phyloP scores from a whole-genome alignment of 768 basidiomycete species.

The Hericium erinaceus region DNA sequence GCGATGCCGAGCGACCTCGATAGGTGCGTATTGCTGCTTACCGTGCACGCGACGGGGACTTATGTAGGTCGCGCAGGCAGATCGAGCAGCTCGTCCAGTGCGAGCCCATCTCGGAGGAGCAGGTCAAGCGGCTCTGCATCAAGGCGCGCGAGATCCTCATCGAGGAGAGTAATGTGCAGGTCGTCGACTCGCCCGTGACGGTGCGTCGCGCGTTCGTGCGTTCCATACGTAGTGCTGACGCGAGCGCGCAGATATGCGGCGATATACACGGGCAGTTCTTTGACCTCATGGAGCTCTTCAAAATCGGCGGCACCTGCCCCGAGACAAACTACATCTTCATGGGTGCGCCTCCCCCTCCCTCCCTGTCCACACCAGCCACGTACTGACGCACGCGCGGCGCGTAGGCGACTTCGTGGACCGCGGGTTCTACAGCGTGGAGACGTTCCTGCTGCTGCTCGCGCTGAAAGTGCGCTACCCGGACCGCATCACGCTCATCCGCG shows the following conservation, averaged over 20 bases:
- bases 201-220: slow-evolving; percentile 34
- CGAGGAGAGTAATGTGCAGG: slow-evolving; percentile 96
- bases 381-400: slow-evolving; percentile 11
- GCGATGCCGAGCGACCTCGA: slow-evolving; percentile 14
- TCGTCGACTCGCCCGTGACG: slow-evolving; percentile 92
- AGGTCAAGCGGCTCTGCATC: slow-evolving; percentile 90
- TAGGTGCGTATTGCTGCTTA: slow-evolving; percentile 1
- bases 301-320: slow-evolving; percentile 86
- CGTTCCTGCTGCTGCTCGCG: slow-evolving; percentile 87
- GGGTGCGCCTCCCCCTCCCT: slow-evolving; percentile 49
- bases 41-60: not conserved
- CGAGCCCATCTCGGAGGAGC: slow-evolving; percentile 90
- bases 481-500: slow-evolving; percentile 91
- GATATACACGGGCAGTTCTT: slow-evolving; percentile 98
- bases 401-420: slow-evolving; percentile 97
- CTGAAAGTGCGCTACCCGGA: slow-evolving; percentile 97
- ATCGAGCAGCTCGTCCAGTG: slow-evolving; percentile 91
- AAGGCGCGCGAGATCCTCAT: slow-evolving; percentile 96
- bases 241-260: slow-evolving; percentile 61
- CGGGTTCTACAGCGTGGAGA: slow-evolving; percentile 95
- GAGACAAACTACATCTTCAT: slow-evolving; percentile 95
- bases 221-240: slow-evolving; percentile 19
- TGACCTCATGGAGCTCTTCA: slow-evolving; percentile 93
- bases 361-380: not conserved
- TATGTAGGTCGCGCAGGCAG: slow-evolving; percentile 46